These are phyloP conservation scores for Eragrostis tef DNA, from an alignment of 202 grass and related monocot genomes.

Conservation along the genomic window DNA sequence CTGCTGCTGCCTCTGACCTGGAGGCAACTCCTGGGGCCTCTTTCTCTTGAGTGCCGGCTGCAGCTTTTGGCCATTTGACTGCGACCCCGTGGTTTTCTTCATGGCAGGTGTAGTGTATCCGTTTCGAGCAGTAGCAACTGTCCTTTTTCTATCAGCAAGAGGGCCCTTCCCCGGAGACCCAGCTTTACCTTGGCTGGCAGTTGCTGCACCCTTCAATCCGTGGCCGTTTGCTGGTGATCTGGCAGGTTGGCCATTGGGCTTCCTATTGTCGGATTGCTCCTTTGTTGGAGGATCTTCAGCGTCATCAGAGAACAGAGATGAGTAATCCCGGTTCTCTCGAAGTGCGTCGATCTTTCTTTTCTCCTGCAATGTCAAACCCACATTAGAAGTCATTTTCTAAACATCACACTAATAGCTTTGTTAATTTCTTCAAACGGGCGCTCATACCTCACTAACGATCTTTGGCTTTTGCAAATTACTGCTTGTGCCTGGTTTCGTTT, in stretches of 20 bases:
- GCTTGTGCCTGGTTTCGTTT: slow-evolving; percentile 19
- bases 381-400: background rate
- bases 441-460: slow-evolving; percentile 60
- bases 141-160: background rate
- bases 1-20: slow-evolving; percentile 6
- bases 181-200: slow-evolving; percentile 30
- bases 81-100: slow-evolving; percentile 16
- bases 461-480: slow-evolving; percentile 53
- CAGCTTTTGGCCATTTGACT: background rate
- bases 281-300: slow-evolving; percentile 42
- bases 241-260: background rate
- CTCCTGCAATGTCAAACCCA: slow-evolving; percentile 38
- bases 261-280: background rate
- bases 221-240: background rate
- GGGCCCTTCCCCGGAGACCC: background rate
- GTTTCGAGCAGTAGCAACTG: slow-evolving; percentile 24
- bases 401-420: background rate
- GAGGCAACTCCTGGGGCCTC: background rate
- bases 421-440: background rate
- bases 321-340: slow-evolving; percentile 76
- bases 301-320: slow-evolving; percentile 75
- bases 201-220: slow-evolving; percentile 20
- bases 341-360: slow-evolving; percentile 79
- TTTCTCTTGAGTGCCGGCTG: slow-evolving; percentile 27
- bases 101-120: background rate